A percentile compares a stretch with the other conserved stretches of the same genome.
Conservation (phyloP, 2,329 filamentous ascomycete genomes). For the Aureobasidium musti region DNA sequence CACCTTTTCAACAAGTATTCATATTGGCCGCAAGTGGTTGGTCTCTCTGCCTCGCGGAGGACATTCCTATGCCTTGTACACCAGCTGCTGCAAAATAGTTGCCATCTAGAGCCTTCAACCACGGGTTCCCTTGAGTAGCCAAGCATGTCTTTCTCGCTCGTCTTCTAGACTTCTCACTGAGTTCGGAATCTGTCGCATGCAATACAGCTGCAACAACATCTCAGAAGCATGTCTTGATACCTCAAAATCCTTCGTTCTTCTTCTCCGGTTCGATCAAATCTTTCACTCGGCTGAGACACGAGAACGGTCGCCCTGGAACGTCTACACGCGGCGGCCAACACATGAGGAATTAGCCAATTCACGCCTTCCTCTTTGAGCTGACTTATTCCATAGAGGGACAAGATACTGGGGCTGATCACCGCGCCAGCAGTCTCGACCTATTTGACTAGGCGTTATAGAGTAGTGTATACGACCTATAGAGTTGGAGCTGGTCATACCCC, state of each 20-base stretch:
- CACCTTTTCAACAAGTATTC: neutral
- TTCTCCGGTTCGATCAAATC: neutral
- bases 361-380: slow-evolving; percentile 5
- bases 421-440: slow-evolving; percentile 1
- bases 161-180: neutral
- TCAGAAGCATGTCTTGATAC: neutral
- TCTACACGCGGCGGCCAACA: slow-evolving; percentile 1
- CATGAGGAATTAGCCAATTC: neutral
- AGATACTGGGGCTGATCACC: neutral
- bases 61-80: neutral
- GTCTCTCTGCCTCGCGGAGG: neutral
- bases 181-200: neutral
- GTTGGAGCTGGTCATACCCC: slow-evolving; percentile 12
- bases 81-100: neutral
- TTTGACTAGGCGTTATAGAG: neutral
- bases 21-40: neutral
- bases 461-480: slow-evolving; percentile 16
- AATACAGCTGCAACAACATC: neutral
- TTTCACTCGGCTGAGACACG: slow-evolving; percentile 6
- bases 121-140: neutral
- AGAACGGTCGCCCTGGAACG: slow-evolving; percentile 24
- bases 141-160: neutral
- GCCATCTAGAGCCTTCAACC: neutral
- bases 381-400: neutral
- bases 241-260: neutral